Conservation (phyloP, 208 protist genomes). For the Acanthamoeba sp. region DNA sequence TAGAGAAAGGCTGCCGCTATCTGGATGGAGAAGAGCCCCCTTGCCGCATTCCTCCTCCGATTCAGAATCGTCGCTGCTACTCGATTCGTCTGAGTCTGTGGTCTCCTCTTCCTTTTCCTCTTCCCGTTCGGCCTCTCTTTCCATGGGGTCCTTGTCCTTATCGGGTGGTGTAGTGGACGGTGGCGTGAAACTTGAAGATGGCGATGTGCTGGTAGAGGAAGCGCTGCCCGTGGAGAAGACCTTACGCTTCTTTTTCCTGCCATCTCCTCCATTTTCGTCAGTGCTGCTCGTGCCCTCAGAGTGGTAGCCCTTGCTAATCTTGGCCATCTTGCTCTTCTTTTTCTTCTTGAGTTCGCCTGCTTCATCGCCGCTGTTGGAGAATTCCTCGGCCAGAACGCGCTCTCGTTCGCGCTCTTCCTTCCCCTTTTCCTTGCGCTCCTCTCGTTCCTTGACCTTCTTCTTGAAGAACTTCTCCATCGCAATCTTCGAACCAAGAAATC, state of each 20-base stretch:
- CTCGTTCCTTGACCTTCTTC: constrained; percentile 32
- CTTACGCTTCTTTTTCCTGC: neutral
- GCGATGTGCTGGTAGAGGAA: neutral
- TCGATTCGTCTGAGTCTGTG: neutral
- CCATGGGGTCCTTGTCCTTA: neutral
- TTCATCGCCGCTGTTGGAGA: neutral
- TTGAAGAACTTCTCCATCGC: constrained; percentile 36
- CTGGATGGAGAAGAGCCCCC: neutral
- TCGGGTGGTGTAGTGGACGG: neutral
- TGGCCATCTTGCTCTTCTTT: neutral
- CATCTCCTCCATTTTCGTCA: neutral
- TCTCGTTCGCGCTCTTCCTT: neutral
- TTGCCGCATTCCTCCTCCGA: neutral
- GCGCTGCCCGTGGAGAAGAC: neutral
- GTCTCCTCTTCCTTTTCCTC: neutral
- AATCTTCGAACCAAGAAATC: neutral
- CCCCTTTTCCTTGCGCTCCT: constrained; percentile 9
- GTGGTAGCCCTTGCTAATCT: neutral
- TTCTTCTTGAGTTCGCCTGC: neutral
- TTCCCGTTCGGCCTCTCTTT: neutral
- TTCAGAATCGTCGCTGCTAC: constrained; percentile 20
- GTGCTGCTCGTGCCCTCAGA: neutral
- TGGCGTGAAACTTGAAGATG: neutral
- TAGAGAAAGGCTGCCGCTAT: neutral
- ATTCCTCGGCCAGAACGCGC: neutral